Base-by-base conservation (phyloP, 129 eudicot species). In the Chrysanthemum seticuspe region DNA sequence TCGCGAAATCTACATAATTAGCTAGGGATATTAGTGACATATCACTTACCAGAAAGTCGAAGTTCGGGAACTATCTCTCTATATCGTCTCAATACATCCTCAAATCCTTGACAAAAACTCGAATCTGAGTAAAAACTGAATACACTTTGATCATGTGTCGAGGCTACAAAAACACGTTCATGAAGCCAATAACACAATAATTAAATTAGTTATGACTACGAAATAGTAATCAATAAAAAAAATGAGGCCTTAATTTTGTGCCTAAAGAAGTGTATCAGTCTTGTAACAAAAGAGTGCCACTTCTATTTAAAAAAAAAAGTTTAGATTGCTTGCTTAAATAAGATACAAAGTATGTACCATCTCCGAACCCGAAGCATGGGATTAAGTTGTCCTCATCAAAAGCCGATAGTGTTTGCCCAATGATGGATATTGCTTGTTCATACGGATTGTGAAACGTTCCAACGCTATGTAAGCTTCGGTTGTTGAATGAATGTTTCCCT, bases 341-440 rank as follows among this genome's bases (percentile, higher is more conserved):
- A 70, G 16, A n/a, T 53, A 31, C 36, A 9, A 56, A 3, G 21
- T 21, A 25, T 40, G 59, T 85, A 90, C 97, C 94, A 74, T 90
- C 97, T 74, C 94, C 94, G 47, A 90, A 90, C 62, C 94, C 94
- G 61, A 69, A 90, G 83, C 97, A 90, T 2, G 97, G 97, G 25
- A 90, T 90, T 14, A 83, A 55, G 71, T 87, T 90, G 62, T 90
- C 97, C 75, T 90, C 97, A 23, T 90, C 95, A 64, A 87, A 90
- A 29, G 86, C 84, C 8, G 94, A 85, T 50, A 90, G 62, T 0
- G 91, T 90, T 67, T 81, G 66, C 52, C 96, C 96, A 36, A 90
- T 83, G 58, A 87, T 87, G 54, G 87, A 87, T 74, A 90, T 90
- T 29, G 94, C 96, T 79, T 90, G 86, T 56, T 90, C 94, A 12